Evolutionary conservation across 306 rosid species (phyloP).

Genomic region (Delonix regia): DNA sequence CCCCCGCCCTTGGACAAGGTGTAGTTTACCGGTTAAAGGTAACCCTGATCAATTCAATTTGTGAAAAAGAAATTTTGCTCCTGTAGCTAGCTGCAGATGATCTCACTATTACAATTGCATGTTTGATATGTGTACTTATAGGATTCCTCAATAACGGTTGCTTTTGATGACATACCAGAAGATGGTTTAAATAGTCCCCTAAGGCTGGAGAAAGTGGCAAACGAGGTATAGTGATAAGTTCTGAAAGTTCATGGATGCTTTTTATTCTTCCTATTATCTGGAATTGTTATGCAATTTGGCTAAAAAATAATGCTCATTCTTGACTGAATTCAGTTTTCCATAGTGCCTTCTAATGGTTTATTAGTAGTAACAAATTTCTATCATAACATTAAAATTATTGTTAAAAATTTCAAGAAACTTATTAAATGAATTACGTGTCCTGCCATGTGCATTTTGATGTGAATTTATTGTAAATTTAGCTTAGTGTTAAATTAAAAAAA

Average conservation of each 20-base stretch:
- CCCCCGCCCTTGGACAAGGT: slow-evolving; percentile 96
- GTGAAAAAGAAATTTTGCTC: slow-evolving; percentile 7
- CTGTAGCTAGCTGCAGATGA: slow-evolving; percentile 23
- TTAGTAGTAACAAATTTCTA: background rate
- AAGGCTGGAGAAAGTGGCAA: slow-evolving; percentile 89
- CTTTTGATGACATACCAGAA: slow-evolving; percentile 96
- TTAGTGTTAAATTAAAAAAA: slow-evolving; percentile 31
- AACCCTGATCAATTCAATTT: slow-evolving; percentile 31
- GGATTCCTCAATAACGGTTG: slow-evolving; percentile 95
- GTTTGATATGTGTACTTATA: slow-evolving; percentile 47
- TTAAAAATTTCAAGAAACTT: background rate
- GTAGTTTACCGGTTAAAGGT: slow-evolving; percentile 95
- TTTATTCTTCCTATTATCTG: background rate
- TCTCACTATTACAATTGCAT: slow-evolving; percentile 38
- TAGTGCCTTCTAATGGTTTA: background rate
- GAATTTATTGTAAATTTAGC: slow-evolving; percentile 11
- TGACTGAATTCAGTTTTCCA: background rate
- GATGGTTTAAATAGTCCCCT: slow-evolving; percentile 89
- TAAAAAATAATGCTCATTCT: slow-evolving; percentile 13
- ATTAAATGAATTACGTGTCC: background rate
- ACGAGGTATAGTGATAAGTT: slow-evolving; percentile 65
- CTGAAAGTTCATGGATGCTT: background rate
- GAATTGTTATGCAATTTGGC: slow-evolving; percentile 10
- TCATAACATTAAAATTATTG: background rate
- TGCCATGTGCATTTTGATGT: slow-evolving; percentile 12